A percentile compares a stretch with the other conserved stretches of the same genome.
Conservation (phyloP, 306 rosid species). For the Castanea sativa region DNA sequence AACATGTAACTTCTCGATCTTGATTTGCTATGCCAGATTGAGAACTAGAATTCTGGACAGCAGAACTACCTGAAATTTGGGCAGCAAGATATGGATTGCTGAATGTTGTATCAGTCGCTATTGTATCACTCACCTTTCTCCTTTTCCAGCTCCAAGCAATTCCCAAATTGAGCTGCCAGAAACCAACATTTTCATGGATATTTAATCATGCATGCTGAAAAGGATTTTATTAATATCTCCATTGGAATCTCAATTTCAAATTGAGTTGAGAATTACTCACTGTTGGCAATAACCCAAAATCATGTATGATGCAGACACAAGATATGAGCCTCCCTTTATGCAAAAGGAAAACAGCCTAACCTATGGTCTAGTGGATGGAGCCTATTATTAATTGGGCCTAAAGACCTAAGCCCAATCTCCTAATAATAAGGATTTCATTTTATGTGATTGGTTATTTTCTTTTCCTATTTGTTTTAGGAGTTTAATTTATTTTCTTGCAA, state of each 20-base stretch:
- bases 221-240: neutral
- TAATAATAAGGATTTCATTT: no score
- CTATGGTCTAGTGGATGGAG: no score
- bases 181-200: neutral
- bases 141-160: conserved; percentile 40
- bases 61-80: neutral
- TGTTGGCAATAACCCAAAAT: neutral
- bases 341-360: no score
- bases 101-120: neutral
- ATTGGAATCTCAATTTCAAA: neutral
- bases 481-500: no score
- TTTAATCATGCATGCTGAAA: neutral
- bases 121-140: conserved; percentile 16
- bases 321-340: no score
- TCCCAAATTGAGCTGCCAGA: conserved; percentile 33
- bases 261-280: neutral
- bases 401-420: no score
- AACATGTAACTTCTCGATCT: conserved; percentile 2
- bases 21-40: conserved; percentile 8
- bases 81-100: neutral
- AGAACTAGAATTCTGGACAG: conserved; percentile 18
- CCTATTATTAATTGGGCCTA: no score
- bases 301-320: neutral
- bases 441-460: no score
- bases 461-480: no score